Evolutionary conservation across 495 filamentous ascomycete species (phyloP), one percentile per base, ranked within the genome.

Genomic region (Aspergillus kassunensis): DNA sequence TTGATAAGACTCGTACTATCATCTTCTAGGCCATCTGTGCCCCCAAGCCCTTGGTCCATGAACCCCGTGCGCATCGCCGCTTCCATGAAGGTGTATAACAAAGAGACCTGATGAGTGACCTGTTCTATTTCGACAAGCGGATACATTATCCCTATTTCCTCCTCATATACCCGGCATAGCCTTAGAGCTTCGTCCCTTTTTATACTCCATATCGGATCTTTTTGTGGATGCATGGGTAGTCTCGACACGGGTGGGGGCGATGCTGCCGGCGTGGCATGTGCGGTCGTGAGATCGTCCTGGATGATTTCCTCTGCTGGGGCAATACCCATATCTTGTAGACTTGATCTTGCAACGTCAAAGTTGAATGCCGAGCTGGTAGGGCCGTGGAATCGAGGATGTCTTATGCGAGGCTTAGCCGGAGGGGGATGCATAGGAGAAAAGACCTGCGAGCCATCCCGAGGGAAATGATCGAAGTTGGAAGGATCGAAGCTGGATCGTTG

Each of bases 311-410:
- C 85, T 12, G 65, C 65, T 10, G 65, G 62, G 3, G 71, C 59
- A 51, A 95, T 91, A 2, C 90, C 91, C 90, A 96, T 95, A 50
- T 82, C 89, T 55, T 92, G 87, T 19, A 96, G 69, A 15, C 90
- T 95, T 33, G 83, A 88, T 63, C 88, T 90, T 19, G 91, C 91
- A 4, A 95, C 87, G 56, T 90, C 86, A 50, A 96, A 82, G 56
- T 84, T 91, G 72, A 90, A 96, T 6, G 84, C 82, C 8, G 84
- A 87, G 71, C 89, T 92, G 0, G 89, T 95, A 2, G 91, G 91
- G 0, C 91, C 91, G 44, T 87, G 87, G 56, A 92, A 95, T 9
- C 79, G 80, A 19, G 84, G 81, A 46, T 85, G 85, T 63, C 67
- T 71, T 12, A 57, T 45, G 30, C 70, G 69, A 53, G 67, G 59